A percentile compares a stretch with the other conserved stretches of the same genome.
Conservation (phyloP, 2,329 filamentous ascomycete species). For the Ceratocystis variospora region DNA sequence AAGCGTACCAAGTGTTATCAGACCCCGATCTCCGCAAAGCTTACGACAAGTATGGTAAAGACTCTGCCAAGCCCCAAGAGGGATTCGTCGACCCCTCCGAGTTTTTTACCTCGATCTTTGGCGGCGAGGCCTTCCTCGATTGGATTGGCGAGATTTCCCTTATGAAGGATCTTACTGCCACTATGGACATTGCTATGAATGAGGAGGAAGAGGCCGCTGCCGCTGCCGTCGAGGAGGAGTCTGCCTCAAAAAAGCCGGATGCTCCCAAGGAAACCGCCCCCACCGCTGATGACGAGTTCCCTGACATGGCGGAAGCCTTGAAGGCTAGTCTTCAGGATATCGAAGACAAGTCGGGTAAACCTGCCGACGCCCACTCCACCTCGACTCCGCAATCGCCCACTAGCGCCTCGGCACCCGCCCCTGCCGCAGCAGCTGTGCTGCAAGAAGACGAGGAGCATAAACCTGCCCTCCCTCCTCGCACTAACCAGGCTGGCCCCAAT, state of each 20-base stretch:
- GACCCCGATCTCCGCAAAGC: constrained; percentile 74
- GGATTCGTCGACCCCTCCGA: constrained; percentile 93
- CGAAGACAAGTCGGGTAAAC: constrained; percentile 19
- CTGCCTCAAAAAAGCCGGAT: constrained; percentile 31
- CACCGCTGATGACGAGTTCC: constrained; percentile 36
- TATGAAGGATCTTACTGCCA: constrained; percentile 95
- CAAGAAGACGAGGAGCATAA: not conserved
- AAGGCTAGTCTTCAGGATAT: constrained; percentile 39
- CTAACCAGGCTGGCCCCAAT: constrained; percentile 24
- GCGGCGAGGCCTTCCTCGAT: constrained; percentile 87
- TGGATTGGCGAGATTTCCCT: constrained; percentile 96
- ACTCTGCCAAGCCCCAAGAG: constrained; percentile 75
- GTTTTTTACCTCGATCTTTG: constrained; percentile 98
- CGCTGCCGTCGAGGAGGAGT: constrained; percentile 30
- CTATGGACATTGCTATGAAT: constrained; percentile 93
- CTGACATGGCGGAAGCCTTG: constrained; percentile 43
- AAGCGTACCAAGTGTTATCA: constrained; percentile 68
- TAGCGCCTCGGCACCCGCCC: constrained; percentile 30
- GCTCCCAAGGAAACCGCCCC: constrained; percentile 28
- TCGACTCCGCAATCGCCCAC: constrained; percentile 20
- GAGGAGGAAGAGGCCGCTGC: constrained; percentile 57
- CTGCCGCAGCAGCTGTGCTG: constrained; percentile 5
- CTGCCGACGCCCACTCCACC: constrained; percentile 21
- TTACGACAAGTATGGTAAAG: constrained; percentile 96
- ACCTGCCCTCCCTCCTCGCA: constrained; percentile 8